A percentile compares a stretch with the other conserved stretches of the same genome.
Conservation (phyloP, 1,284 basidiomycete species). For the Phylloporus gajari region DNA sequence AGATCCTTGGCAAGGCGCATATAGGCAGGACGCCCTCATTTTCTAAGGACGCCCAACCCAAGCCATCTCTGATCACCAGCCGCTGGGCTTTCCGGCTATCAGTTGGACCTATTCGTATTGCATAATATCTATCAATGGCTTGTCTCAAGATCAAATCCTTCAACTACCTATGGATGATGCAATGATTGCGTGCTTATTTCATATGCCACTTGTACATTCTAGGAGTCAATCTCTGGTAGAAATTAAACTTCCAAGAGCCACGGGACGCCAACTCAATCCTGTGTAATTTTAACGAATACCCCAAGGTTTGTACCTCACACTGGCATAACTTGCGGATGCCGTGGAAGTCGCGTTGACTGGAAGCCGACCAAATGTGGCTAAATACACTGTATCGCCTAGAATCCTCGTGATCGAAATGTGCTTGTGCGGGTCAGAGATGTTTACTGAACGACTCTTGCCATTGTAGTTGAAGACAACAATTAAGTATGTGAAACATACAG, state of each 20-base stretch:
- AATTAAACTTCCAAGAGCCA: background rate
- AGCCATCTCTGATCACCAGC: too few species aligned
- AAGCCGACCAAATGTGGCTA: too few species aligned
- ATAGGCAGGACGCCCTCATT: too few species aligned
- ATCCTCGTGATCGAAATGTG: too few species aligned
- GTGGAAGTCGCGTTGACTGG: background rate
- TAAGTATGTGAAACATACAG: too few species aligned
- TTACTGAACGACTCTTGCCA: too few species aligned
- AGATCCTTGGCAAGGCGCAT: background rate
- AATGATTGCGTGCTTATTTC: background rate
- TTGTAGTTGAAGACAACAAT: too few species aligned
- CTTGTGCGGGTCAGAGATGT: too few species aligned
- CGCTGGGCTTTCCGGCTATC: background rate
- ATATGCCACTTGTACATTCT: background rate
- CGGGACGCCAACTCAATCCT: background rate
- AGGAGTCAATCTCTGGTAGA: background rate
- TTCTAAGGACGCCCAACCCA: too few species aligned
- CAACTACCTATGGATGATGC: background rate
- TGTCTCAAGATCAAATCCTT: background rate
- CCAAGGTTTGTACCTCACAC: background rate
- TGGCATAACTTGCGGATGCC: background rate
- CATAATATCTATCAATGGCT: too few species aligned
- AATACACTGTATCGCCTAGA: too few species aligned
- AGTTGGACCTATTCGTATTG: background rate
- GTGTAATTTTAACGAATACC: too few species aligned